phyloP scores from a whole-genome alignment of 768 basidiomycete species.

The Cystoderma amianthinum region DNA sequence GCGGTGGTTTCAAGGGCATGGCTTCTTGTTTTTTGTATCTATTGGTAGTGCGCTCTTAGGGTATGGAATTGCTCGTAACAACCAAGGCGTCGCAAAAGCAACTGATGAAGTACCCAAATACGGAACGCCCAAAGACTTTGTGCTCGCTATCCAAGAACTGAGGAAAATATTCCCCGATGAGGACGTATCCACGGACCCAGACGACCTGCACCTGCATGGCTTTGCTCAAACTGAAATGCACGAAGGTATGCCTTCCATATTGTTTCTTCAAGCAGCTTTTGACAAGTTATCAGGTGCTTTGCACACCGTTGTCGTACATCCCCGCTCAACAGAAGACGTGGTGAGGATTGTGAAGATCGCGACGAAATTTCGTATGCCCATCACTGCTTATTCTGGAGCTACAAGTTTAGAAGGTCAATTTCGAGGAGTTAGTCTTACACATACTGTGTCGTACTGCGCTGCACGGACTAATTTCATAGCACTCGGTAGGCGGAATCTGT shows the following conservation, averaged over 20 bases:
- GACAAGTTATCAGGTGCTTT: constrained; percentile 26
- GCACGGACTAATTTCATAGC: constrained; percentile 15
- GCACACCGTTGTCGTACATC: constrained; percentile 62
- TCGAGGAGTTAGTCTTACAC: constrained; percentile 35
- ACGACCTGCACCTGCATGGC: constrained; percentile 48
- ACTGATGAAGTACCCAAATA: constrained; percentile 20
- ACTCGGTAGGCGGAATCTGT: constrained; percentile 60
- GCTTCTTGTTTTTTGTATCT: no score
- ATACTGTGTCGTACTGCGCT: background rate
- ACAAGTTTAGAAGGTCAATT: constrained; percentile 80
- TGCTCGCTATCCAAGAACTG: constrained; percentile 45
- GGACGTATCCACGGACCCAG: constrained; percentile 41
- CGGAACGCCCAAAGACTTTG: constrained; percentile 47
- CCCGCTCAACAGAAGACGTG: constrained; percentile 72
- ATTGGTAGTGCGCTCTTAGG: no score
- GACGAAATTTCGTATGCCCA: constrained; percentile 66
- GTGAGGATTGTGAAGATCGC: constrained; percentile 73
- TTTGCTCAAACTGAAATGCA: constrained; percentile 45
- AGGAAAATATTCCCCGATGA: constrained; percentile 26
- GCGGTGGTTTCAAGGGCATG: no score
- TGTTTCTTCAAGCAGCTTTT: no score
- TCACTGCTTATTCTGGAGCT: constrained; percentile 75
- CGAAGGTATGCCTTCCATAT: constrained; percentile 27
- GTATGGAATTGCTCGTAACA: no score
- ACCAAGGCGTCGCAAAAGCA: background rate